phyloP scores from a whole-genome alignment of 2,329 filamentous ascomycete species.

The Zymoseptoria passerinii region DNA sequence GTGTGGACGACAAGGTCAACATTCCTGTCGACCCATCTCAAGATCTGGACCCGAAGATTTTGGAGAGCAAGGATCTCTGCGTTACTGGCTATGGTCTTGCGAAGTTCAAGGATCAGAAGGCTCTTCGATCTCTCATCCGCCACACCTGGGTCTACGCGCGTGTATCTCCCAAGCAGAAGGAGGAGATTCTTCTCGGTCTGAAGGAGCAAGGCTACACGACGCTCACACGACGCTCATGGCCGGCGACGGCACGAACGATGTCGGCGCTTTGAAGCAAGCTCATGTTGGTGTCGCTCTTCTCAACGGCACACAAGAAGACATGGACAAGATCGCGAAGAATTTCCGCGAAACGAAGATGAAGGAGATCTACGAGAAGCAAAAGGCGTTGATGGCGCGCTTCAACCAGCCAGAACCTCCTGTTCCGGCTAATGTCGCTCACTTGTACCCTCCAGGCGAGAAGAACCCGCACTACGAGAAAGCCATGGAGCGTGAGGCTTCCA shows the following conservation, averaged over 20 bases:
- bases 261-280: slow-evolving; percentile 94
- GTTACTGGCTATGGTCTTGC: slow-evolving; percentile 89
- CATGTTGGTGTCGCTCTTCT: slow-evolving; percentile 94
- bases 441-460: slow-evolving; percentile 80
- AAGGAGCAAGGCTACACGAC: slow-evolving; percentile 98
- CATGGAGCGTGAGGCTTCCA: slow-evolving; percentile 73
- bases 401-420: slow-evolving; percentile 90
- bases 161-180: slow-evolving; percentile 97
- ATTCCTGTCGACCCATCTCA: slow-evolving; percentile 79
- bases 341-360: slow-evolving; percentile 95
- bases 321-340: slow-evolving; percentile 87
- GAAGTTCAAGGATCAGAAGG: slow-evolving; percentile 76
- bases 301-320: slow-evolving; percentile 86
- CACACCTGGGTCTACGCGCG: slow-evolving; percentile 97
- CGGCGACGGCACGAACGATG: slow-evolving; percentile 96
- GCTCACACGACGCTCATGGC: slow-evolving; percentile 96
- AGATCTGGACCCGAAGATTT: slow-evolving; percentile 69
- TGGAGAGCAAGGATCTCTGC: slow-evolving; percentile 83
- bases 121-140: slow-evolving; percentile 68
- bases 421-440: slow-evolving; percentile 81
- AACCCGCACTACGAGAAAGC: slow-evolving; percentile 96
- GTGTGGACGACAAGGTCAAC: slow-evolving; percentile 79
- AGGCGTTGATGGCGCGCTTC: slow-evolving; percentile 84
- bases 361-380: slow-evolving; percentile 96
- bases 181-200: slow-evolving; percentile 91